Evolutionary conservation across 2,329 filamentous ascomycete genomes (phyloP).

Genomic region (Eutypella sp.): DNA sequence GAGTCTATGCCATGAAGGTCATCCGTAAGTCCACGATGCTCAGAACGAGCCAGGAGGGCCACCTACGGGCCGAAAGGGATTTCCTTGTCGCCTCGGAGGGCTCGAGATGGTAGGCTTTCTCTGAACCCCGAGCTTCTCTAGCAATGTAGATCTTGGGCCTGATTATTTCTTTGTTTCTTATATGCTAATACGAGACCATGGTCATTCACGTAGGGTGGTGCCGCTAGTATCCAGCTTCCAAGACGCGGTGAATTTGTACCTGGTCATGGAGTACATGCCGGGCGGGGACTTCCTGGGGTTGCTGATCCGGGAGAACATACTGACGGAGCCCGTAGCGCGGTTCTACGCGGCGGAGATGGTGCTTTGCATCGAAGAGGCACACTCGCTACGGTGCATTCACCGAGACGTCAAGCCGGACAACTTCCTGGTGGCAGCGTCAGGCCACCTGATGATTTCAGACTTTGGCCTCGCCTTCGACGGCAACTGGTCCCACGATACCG

Average conservation of each 20-base stretch:
- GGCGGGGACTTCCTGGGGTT: slow-evolving; percentile 90
- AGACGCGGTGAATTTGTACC: slow-evolving; percentile 76
- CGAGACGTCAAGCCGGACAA: slow-evolving; percentile 97
- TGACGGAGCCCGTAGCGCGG: slow-evolving; percentile 71
- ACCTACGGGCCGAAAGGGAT: slow-evolving; percentile 84
- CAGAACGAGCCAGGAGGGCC: slow-evolving; percentile 83
- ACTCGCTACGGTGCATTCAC: slow-evolving; percentile 85
- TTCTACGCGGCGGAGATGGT: slow-evolving; percentile 97
- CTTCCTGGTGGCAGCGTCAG: slow-evolving; percentile 81
- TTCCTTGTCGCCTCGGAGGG: slow-evolving; percentile 84
- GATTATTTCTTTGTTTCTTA: too few relatives aligned
- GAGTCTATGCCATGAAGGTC: slow-evolving; percentile 93
- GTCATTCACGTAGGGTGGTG: slow-evolving; percentile 61
- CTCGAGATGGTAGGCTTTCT: slow-evolving; percentile 67
- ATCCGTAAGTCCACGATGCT: slow-evolving; percentile 94
- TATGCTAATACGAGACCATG: slow-evolving; percentile 9
- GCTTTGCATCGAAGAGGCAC: slow-evolving; percentile 86
- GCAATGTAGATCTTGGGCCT: too few relatives aligned
- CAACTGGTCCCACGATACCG: slow-evolving; percentile 87
- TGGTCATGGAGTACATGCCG: slow-evolving; percentile 98
- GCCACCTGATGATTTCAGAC: slow-evolving; percentile 92
- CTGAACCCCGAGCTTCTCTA: too few relatives aligned
- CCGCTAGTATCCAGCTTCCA: slow-evolving; percentile 86
- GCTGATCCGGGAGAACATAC: slow-evolving; percentile 76
- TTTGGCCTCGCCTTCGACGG: slow-evolving; percentile 95